Evolutionary conservation across 345 rosid genomes (phyloP).

Genomic region (Microcos paniculata): DNA sequence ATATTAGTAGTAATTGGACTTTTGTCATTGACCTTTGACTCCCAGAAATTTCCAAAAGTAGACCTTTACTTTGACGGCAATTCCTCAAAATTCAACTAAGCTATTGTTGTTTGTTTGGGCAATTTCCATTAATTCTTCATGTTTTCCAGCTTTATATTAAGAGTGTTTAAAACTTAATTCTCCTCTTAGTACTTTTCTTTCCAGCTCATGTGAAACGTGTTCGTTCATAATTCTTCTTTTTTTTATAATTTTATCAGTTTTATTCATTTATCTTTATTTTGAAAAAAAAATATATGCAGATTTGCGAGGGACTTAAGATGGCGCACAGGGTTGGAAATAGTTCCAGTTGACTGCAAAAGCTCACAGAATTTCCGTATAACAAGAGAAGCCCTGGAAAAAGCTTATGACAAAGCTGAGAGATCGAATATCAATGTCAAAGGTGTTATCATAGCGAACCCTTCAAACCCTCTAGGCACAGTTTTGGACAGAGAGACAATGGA

Average conservation of each 20-base stretch:
- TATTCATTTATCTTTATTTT: neutral
- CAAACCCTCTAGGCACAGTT: slow-evolving; percentile 81
- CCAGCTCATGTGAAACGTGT: neutral
- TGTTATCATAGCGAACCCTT: slow-evolving; percentile 72
- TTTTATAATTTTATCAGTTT: neutral
- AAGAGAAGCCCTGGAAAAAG: slow-evolving; percentile 48
- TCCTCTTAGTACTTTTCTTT: slow-evolving; percentile 2
- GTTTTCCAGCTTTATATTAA: neutral
- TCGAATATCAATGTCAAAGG: slow-evolving; percentile 65
- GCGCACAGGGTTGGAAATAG: slow-evolving; percentile 66
- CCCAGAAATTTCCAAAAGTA: neutral
- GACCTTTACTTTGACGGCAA: neutral
- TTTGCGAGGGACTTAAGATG: slow-evolving; percentile 78
- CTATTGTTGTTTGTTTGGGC: neutral
- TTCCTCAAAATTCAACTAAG: neutral
- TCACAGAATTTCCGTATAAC: slow-evolving; percentile 62
- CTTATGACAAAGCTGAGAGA: slow-evolving; percentile 46
- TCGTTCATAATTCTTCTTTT: neutral
- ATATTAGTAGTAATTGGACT: neutral
- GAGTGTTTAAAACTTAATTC: slow-evolving; percentile 7
- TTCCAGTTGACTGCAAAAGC: slow-evolving; percentile 74
- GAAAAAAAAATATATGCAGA: slow-evolving; percentile 41
- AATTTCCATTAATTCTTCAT: neutral
- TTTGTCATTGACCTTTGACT: neutral
- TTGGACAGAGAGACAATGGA: slow-evolving; percentile 48